Evolutionary conservation across 2,329 filamentous ascomycete species (phyloP).

Genomic region (Colletotrichum destructivum): DNA sequence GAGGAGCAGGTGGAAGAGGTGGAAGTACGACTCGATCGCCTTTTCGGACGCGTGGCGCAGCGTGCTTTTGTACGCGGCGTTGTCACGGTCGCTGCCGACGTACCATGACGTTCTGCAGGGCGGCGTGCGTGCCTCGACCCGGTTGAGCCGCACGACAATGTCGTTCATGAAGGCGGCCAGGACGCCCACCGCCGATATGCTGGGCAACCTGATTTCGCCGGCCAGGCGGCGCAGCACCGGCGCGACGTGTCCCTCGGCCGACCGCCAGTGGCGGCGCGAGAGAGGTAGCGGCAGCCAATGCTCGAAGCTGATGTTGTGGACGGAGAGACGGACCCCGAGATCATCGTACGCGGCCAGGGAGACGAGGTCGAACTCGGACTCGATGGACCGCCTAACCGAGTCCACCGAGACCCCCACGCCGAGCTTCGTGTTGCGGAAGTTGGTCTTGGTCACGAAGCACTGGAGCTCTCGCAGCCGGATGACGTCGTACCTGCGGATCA

Average conservation of each 20-base stretch:
- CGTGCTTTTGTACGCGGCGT: conserved; percentile 51
- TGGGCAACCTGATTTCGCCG: conserved; percentile 42
- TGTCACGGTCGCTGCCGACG: neutral
- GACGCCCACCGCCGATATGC: conserved; percentile 48
- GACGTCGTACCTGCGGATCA: conserved; percentile 54
- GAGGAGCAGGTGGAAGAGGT: conserved; percentile 65
- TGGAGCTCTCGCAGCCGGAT: conserved; percentile 61
- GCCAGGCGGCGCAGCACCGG: conserved; percentile 48
- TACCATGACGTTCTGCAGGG: neutral
- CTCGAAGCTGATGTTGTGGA: conserved; percentile 58
- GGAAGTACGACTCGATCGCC: conserved; percentile 67
- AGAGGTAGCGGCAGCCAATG: conserved; percentile 65
- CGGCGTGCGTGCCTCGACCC: conserved; percentile 38
- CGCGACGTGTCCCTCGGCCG: conserved; percentile 46
- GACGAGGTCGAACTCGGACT: conserved; percentile 66
- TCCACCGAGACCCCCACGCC: conserved; percentile 58
- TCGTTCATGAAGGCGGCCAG: conserved; percentile 66
- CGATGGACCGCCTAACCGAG: conserved; percentile 48
- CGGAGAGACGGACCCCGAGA: conserved; percentile 55
- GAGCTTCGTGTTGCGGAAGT: conserved; percentile 55
- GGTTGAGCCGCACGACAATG: conserved; percentile 64
- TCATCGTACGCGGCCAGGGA: conserved; percentile 57
- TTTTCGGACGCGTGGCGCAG: conserved; percentile 66
- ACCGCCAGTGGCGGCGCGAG: conserved; percentile 60
- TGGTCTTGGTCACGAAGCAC: conserved; percentile 62